Base-by-base conservation (phyloP, 495 filamentous ascomycete species). In the Penicillium arizonense region DNA sequence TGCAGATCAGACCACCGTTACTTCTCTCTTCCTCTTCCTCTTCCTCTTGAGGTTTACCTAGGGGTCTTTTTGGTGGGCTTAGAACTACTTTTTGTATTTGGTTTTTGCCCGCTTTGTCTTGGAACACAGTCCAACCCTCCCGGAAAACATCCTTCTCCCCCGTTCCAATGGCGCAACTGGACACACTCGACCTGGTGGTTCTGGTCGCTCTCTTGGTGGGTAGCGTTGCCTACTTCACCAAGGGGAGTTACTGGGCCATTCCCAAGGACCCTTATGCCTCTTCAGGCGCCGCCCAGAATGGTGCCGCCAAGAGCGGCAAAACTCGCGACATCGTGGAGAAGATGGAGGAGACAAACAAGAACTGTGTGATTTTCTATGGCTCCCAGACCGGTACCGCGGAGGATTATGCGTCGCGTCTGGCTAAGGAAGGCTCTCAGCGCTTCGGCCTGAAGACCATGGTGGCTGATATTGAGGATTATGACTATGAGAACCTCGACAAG, bases 401-500 rank as follows among this genome's bases (percentile, higher is more conserved):
- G 78, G 94, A 99, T 64, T 99, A 99, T 60, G 95, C 94, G 48
- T 96, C 95, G n/a, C 82, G 94, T 56, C 68, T 99, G 53, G 91
- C 95, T 44, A 99, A 99, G 78, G 94, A 99, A 68, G 94, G 95
- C 56, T 91, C 90, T 60, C 95, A 93, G 64, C 81, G 94, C 47
- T 99, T 96, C 63, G 94, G 95, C 20, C 79, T 99, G 41, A 96
- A 97, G 77, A 96, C 94, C 50, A 97, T 99, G 93, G 89, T 96
- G 7, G 94, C 92, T 41, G 95, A 99, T 70, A 76, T 99, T 52
- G 94, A 99, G 72, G 94, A 99, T 53, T 99, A 96, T 69, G 95
- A 97, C 71, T 97, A 85, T 67, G 94, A 97, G 26, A 96, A 92
- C 58, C 81, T 99, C 53, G 95, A 97, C 71, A 76, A 82, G 28